Evolutionary conservation across 1,284 basidiomycete genomes (phyloP), one percentile per base, ranked within the genome.

Genomic region (Laetiporus sulphureus): DNA sequence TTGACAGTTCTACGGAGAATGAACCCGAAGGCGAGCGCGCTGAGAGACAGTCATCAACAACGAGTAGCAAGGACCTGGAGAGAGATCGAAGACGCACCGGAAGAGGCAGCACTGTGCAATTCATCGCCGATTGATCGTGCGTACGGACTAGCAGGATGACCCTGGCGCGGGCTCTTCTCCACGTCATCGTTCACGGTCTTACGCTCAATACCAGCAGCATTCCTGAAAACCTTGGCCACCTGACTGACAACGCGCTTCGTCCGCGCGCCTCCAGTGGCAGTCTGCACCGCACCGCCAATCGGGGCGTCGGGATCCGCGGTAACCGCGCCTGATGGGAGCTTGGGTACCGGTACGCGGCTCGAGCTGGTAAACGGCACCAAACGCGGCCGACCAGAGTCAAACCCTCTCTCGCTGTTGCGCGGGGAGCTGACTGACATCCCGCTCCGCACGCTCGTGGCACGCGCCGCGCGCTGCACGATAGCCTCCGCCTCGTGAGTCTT

Each of bases 361-460:
- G 79, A 75, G 50, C 74, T 76, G 4, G 77, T 84, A 56, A 89
- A 86, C 30, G 79, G 80, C 22, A 87, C 83, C n/a, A 89, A 60
- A 21, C 81, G 72, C 30, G 83, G 78, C 13, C 73, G 70, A 24
- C 51, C 48, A 20, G 40, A 46, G 22, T 62, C 62, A 1, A 57
- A 58, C 15, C 60, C 62, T 37, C 59, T 41, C 10, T 32, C 32
- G 20, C 25, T 22, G 11, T 15, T 21, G 15, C 42, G 35, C 10
- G 18, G 47, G 5, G 49, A 42, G 19, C 46, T 55, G 23, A 58
- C 56, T 2, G 70, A 69, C 27, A 60, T 66, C 31, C 61, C 65
- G 47, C 74, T 75, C 18, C 68, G 62, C 16, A 75, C 63, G 42
- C 75, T 77, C 38, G 63, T 66, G 12, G 68, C 71, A 27, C 69